phyloP scores from a whole-genome alignment of 495 filamentous ascomycete genomes.

The Cercophora newfieldiana region DNA sequence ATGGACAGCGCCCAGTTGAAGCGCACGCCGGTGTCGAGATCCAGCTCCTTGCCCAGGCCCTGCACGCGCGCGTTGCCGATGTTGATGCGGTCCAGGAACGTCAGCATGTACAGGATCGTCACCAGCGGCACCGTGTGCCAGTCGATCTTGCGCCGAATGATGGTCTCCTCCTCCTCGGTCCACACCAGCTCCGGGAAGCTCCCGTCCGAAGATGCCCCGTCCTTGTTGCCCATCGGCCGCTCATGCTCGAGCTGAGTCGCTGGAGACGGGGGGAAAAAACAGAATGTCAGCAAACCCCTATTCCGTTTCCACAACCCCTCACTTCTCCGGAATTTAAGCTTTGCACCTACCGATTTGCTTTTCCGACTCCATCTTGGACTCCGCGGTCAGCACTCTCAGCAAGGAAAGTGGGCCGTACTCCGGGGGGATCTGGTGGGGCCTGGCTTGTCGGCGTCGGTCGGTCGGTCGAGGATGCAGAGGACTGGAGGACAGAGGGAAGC shows the following conservation, averaged over 20 bases:
- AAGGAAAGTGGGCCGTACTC: neutral
- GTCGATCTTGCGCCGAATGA: slow-evolving; percentile 53
- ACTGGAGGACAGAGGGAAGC: neutral
- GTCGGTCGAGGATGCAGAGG: no score
- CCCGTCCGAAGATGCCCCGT: slow-evolving; percentile 21
- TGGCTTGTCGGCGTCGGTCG: neutral
- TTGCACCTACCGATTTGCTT: slow-evolving; percentile 26
- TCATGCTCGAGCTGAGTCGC: slow-evolving; percentile 17
- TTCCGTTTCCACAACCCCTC: neutral
- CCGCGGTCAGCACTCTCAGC: neutral
- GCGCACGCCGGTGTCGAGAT: slow-evolving; percentile 46
- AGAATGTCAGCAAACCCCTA: no score
- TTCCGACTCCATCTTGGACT: slow-evolving; percentile 18
- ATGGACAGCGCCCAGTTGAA: slow-evolving; percentile 62
- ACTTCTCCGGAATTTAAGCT: no score
- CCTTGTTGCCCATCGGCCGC: slow-evolving; percentile 25
- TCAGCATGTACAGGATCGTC: slow-evolving; percentile 54
- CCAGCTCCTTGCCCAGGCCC: slow-evolving; percentile 55
- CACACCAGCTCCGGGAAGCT: slow-evolving; percentile 38
- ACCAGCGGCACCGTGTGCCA: slow-evolving; percentile 53
- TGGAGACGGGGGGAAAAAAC: no score
- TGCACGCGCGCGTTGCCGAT: slow-evolving; percentile 66
- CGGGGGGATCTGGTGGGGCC: neutral
- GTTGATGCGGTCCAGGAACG: slow-evolving; percentile 55
- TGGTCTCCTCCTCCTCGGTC: slow-evolving; percentile 52